Evolutionary conservation across 2,329 filamentous ascomycete species (phyloP), one percentile per base, ranked within the genome.

Genomic region (Lasiodiplodia sp.): DNA sequence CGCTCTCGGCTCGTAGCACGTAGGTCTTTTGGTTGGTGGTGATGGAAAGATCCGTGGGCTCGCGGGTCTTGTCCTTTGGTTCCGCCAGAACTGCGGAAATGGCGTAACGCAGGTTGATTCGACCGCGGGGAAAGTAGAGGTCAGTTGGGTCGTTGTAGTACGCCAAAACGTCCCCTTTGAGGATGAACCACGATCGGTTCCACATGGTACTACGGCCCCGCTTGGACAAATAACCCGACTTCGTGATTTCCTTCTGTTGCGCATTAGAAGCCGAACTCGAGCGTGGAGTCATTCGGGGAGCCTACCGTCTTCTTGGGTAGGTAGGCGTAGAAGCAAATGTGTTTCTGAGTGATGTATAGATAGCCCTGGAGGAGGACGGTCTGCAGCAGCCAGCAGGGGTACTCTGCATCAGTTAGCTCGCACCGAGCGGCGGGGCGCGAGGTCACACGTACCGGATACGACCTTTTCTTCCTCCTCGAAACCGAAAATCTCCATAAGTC

Each of bases 241-340:
- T 98, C 72, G 90, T 87, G 86, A 92, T 77, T 49, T 77, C 73
- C 68, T 76, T 72, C 72, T 82, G 56, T 12, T 25, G 21, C 18
- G 4, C 38, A 63, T 78, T 56, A 79, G 77, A 1, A 23, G 25
- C 7, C 3, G 7, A 21, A 4, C 14, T 21, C 16, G 6, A 11
- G 37, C 18, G 18, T 16, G 4, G 12, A 16, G 4, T 21, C 2
- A 8, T 3, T 23, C n/a, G n/a, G 25, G n/a, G 10, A 23, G 76
- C 90, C 80, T 84, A 92, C 91, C 64, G 91, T 89, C 85, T 96
- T 97, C 84, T 94, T 96, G 7, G 94, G 94, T n/a, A 98, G 86
- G 77, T 97, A 97, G 49, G 96, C 94, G 77, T 97, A 98, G 79
- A 98, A 99, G 81, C 94, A 97, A 70, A 98, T 92, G 77, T 99